A percentile compares a stretch with the other conserved stretches of the same genome.
Conservation (phyloP, 371 early-diverging fungal species). For the Apophysomyces trapeziformis region DNA sequence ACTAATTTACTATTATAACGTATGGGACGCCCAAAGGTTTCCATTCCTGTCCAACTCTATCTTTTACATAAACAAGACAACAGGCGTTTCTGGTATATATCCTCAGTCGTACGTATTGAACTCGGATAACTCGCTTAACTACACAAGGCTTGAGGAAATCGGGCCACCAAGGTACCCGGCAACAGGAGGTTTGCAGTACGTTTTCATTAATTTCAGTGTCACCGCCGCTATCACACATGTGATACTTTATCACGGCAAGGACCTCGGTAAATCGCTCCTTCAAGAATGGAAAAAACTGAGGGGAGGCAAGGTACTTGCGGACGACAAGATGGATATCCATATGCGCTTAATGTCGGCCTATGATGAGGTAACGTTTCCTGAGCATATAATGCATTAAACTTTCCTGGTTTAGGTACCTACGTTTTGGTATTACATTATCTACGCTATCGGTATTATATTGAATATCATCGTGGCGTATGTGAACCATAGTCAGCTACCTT, state of each 20-base stretch:
- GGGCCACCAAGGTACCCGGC: constrained; percentile 44
- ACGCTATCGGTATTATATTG: constrained; percentile 59
- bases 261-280: constrained; percentile 23
- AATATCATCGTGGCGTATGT: constrained; percentile 66
- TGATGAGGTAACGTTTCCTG: constrained; percentile 39
- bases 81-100: constrained; percentile 32
- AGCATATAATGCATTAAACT: constrained; percentile 14
- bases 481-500: constrained; percentile 57
- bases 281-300: constrained; percentile 18
- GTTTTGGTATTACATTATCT: constrained; percentile 76
- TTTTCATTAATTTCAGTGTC: constrained; percentile 46
- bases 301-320: not conserved
- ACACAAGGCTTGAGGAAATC: constrained; percentile 35
- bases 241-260: constrained; percentile 49
- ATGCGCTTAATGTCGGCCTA: constrained; percentile 36
- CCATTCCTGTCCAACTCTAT: constrained; percentile 50
- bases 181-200: constrained; percentile 29
- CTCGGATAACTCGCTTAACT: constrained; percentile 40
- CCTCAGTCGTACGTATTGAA: constrained; percentile 47
- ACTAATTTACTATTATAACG: constrained; percentile 40
- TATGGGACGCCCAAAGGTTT: constrained; percentile 52
- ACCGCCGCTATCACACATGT: constrained; percentile 62
- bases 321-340: constrained; percentile 29
- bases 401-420: constrained; percentile 62
- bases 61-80: constrained; percentile 31